phyloP scores from a whole-genome alignment of 495 filamentous ascomycete species.

The Talaromyces thailandensis region DNA sequence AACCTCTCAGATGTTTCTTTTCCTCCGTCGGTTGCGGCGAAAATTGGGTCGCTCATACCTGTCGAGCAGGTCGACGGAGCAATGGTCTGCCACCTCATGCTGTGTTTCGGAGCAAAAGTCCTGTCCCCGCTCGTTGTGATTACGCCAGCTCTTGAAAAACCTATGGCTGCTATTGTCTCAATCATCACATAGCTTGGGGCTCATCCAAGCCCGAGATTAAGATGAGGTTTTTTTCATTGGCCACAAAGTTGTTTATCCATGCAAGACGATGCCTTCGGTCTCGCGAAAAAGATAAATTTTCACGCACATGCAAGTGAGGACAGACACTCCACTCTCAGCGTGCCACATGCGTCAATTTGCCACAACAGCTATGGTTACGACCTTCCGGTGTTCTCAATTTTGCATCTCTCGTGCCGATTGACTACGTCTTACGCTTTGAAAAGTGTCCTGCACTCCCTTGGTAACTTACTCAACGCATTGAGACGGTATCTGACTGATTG shows the following conservation, averaged over 20 bases:
- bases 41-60: conserved; percentile 8
- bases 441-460: neutral
- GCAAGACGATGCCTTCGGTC: neutral
- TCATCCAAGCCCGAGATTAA: neutral
- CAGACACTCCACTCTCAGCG: neutral
- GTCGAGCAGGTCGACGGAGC: neutral
- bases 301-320: neutral
- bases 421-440: neutral
- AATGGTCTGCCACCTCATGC: conserved; percentile 9
- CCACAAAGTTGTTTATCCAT: neutral
- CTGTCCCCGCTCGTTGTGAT: conserved; percentile 1
- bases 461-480: neutral
- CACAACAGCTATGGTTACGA: neutral
- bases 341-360: conserved; percentile 2
- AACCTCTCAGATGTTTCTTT: neutral
- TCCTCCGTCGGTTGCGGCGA: conserved; percentile 15
- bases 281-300: neutral
- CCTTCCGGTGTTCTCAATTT: neutral
- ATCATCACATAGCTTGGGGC: neutral
- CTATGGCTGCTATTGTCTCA: neutral
- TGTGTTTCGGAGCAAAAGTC: conserved; percentile 10
- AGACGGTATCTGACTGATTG: neutral
- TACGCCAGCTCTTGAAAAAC: conserved; percentile 10
- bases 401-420: neutral
- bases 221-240: conserved; percentile 4